Base-by-base conservation (phyloP, 139 green algal species). In the Closterium sp. region DNA sequence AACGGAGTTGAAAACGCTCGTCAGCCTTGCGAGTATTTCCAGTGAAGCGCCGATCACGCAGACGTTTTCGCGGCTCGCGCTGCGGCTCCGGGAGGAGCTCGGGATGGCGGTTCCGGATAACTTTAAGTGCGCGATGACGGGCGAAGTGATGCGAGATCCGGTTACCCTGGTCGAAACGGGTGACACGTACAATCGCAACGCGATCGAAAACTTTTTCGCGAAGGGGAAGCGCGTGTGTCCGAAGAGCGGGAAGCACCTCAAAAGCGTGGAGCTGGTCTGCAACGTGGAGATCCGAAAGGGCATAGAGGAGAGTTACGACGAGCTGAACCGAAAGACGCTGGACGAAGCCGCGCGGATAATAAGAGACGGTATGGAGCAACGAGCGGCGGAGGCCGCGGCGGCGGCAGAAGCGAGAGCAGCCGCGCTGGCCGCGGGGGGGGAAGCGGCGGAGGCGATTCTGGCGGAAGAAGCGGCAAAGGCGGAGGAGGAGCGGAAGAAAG, bases 131-230 rank as follows among this genome's bases (percentile, higher is more conserved):
- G 90, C 91, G 38, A 92, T 96, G n/a, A 92, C 90, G 24, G 45
- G 93, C 6, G 31, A 91, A 27, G 32, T 95, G 19, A 96, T 96
- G 94, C n/a, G 87, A 28, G 93, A 96, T 86, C 94, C 94, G 24
- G 94, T 95, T 4, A 42, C 92, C 30, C 89, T 95, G n/a, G 90
- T 92, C 45, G 93, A 96, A 86, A 92, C 93, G 1, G 93, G 94
- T 0, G 85, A 94, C 24, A 95, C 93, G 11, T 96, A 94, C 70
- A 94, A 96, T 7, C 62, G 94, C 13, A 87, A 38, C 30, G 50
- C 62, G 24, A 94, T 96, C 62, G 32, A 92, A 17, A 27, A 88
- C 19, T 96, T 91, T 87, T 70, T 96, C 31, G 91, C 91, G 19
- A 91, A 87, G 90, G 90, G 90, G 85, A 90, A 91, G 85, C 42